Evolutionary conservation across 1,284 basidiomycete genomes (phyloP).

Genomic region (Sporisorium exsertum): DNA sequence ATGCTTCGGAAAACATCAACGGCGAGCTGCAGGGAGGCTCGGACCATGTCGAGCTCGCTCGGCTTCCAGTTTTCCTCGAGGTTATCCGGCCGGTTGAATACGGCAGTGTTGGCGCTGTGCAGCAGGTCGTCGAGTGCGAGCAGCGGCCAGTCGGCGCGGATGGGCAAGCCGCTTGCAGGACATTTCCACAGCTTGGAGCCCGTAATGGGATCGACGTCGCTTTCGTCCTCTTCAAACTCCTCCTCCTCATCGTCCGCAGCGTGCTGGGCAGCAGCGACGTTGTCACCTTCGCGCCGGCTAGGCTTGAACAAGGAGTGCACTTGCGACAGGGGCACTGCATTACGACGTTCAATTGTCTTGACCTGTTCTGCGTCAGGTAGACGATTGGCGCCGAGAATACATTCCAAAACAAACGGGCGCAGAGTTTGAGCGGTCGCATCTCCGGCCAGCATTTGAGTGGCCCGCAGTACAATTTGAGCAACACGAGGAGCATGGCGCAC

Average conservation of each 20-base stretch:
- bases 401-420: constrained; percentile 32
- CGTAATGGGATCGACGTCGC: constrained; percentile 58
- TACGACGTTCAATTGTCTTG: constrained; percentile 3
- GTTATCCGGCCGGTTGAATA: constrained; percentile 75
- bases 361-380: constrained; percentile 5
- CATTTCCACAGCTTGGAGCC: constrained; percentile 70
- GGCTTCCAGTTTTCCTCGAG: constrained; percentile 82
- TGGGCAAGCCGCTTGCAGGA: constrained; percentile 74
- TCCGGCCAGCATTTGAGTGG: constrained; percentile 7
- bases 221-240: constrained; percentile 26
- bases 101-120: constrained; percentile 58
- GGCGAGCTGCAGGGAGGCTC: constrained; percentile 76
- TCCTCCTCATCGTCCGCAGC: constrained; percentile 65
- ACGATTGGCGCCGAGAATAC: constrained; percentile 18
- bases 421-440: constrained; percentile 3
- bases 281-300: constrained; percentile 1
- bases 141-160: constrained; percentile 80
- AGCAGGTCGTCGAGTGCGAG: constrained; percentile 83
- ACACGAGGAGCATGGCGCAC: constrained; percentile 19
- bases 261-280: constrained; percentile 13
- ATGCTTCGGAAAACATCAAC: constrained; percentile 66
- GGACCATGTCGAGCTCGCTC: constrained; percentile 82
- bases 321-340: constrained; percentile 22
- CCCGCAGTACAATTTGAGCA: constrained; percentile 18
- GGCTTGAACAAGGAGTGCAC: constrained; percentile 23